A percentile compares a stretch with the other conserved stretches of the same genome.
These are phyloP conservation scores for Populus hybrid DNA, from an alignment of 441 rosid genomes.

Conservation along the genomic window DNA sequence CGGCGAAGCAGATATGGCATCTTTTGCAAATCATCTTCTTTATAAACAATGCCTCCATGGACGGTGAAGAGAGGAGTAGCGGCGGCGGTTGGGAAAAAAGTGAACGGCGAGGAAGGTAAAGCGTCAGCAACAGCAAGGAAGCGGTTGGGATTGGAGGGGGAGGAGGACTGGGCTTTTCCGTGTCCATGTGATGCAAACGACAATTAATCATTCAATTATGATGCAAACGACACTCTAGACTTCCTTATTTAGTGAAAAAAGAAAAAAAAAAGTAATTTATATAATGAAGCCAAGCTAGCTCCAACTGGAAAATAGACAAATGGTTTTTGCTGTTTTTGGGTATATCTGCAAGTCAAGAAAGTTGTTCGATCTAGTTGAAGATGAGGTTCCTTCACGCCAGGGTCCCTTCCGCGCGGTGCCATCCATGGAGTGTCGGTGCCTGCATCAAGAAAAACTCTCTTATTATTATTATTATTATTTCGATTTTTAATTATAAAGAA, in stretches of 20 bases:
- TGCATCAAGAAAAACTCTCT: too few relatives aligned
- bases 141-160: not conserved
- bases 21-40: not conserved
- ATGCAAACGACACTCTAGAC: not conserved
- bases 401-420: too few relatives aligned
- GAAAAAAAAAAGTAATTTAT: too few relatives aligned
- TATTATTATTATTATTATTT: too few relatives aligned
- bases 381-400: not conserved
- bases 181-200: not conserved
- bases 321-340: not conserved
- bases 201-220: not conserved
- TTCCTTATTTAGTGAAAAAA: not conserved
- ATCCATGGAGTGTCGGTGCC: too few relatives aligned
- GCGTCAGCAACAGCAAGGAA: not conserved
- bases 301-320: not conserved
- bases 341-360: too few relatives aligned
- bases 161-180: not conserved
- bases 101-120: not conserved
- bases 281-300: not conserved
- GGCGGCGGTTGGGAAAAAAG: not conserved
- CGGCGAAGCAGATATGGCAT: not conserved
- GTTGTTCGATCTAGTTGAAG: not conserved
- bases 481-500: too few relatives aligned
- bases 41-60: not conserved
- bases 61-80: not conserved